These are phyloP conservation scores for Solanum bukasovii DNA, from an alignment of 257 asterid species.

Conservation along the genomic window DNA sequence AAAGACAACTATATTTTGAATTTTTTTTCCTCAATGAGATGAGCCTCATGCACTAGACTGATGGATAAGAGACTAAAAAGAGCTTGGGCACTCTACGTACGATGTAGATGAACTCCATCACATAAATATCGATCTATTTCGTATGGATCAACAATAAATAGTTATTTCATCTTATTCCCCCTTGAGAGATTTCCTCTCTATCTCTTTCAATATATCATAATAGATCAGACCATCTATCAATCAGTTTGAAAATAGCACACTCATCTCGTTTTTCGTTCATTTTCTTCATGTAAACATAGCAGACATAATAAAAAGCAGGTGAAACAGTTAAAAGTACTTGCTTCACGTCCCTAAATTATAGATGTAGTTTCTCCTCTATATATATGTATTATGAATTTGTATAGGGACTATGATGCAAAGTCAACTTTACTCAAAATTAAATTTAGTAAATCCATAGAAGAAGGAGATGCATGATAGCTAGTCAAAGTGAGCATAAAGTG, in stretches of 20 bases:
- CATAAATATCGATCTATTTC: too few species aligned
- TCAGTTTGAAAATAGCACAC: too few species aligned
- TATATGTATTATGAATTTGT: background rate
- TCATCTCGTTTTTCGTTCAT: background rate
- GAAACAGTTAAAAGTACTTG: too few species aligned
- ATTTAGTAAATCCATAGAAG: background rate
- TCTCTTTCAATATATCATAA: background rate
- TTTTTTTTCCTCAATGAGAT: background rate
- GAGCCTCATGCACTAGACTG: background rate
- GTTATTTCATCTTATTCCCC: too few species aligned
- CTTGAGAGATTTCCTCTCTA: background rate
- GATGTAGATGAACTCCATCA: background rate
- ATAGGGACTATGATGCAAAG: background rate
- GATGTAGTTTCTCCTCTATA: background rate
- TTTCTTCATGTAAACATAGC: too few species aligned
- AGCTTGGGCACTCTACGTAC: background rate
- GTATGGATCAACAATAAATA: background rate
- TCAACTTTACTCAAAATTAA: background rate
- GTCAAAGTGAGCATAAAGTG: background rate
- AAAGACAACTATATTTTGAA: background rate
- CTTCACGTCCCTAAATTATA: background rate
- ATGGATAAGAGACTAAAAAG: background rate
- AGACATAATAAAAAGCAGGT: too few species aligned
- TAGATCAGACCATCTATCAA: accelerated
- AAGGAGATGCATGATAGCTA: background rate